A percentile compares a stretch with the other conserved stretches of the same genome.
Evolutionary conservation across 1,284 basidiomycete genomes (phyloP).

Genomic region (Melampsora americana): DNA sequence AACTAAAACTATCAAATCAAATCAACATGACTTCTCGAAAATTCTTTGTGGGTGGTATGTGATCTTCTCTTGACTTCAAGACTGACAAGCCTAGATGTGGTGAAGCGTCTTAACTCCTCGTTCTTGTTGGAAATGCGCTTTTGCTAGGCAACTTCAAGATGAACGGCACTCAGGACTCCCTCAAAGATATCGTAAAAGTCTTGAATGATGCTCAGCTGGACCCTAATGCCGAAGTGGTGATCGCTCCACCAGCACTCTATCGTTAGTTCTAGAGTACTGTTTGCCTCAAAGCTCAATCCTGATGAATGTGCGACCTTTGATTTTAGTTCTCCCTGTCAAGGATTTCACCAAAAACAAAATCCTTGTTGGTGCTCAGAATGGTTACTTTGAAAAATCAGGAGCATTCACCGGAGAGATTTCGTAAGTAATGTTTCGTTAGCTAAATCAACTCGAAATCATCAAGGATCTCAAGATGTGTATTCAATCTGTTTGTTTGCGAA

Average conservation of each 20-base stretch:
- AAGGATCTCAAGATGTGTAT: not conserved
- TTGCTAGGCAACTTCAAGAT: conserved; percentile 77
- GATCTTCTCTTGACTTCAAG: conserved; percentile 1
- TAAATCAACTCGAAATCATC: not conserved
- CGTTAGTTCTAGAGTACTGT: conserved; percentile 45
- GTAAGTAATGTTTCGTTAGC: conserved; percentile 55
- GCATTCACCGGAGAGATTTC: conserved; percentile 96
- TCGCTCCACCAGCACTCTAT: conserved; percentile 85
- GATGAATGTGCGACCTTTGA: not conserved
- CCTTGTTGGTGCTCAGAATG: conserved; percentile 81
- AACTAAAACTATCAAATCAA: not conserved
- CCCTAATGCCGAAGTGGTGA: conserved; percentile 74
- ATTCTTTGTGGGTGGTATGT: conserved; percentile 74
- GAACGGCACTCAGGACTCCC: conserved; percentile 68
- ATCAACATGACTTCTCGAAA: conserved; percentile 63
- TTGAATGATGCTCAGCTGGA: conserved; percentile 76
- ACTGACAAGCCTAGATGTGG: not conserved
- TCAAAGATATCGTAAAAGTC: conserved; percentile 64
- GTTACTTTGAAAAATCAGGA: conserved; percentile 76
- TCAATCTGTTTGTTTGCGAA: conserved; percentile 7
- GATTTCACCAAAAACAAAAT: conserved; percentile 57
- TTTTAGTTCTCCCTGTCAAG: conserved; percentile 7
- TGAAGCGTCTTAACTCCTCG: too few relatives aligned
- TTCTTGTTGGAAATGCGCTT: not conserved
- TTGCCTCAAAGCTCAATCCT: conserved; percentile 58